Base-by-base conservation (phyloP, 768 basidiomycete genomes). In the Lentinula sp. region DNA sequence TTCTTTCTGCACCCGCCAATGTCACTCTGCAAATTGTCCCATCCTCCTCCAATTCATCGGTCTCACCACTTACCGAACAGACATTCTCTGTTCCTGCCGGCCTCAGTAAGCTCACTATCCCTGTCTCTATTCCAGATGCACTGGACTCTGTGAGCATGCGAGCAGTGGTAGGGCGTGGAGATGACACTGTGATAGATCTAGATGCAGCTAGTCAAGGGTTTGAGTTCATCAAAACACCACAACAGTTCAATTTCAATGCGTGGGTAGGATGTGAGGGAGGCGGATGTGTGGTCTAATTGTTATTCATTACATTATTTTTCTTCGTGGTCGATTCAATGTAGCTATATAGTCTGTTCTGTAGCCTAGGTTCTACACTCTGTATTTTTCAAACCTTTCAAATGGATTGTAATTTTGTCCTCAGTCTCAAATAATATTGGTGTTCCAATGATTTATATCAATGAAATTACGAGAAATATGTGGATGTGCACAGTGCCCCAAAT, bases 101-200 rank as follows among this genome's bases (percentile, higher is more conserved):
- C 18, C 71, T 83, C 7, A 79, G 82, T 39, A 87, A 87, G 64
- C 77, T 90, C 51, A 81, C 85, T 18, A 70, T 90, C 6, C 75
- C 82, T 9, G 83, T 89, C 15, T 60, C 50, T 16, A 49, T 60
- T 9, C 59, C 59, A 5, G 50, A 53, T 23, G 37, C 49, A 40
- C n/a, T 18, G 18, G 37, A 16, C 21, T 23, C 48, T 32, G 59
- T 60, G 10, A 60, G 59, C 39, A 52, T 60, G 35, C 48, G 50
- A 45, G 50, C 34, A 9, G 46, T 32, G 18, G 59, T 60, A 5
- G 35, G 40, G 28, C 45, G 59, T 31, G 50, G 50, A 42, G 50
- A 40, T 7, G 59, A 42, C 15, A 40, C 18, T n/a, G 50, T 60
- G 9, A 37, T 60, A n/a, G 40, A 60, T 10, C 37, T 60, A 5